These are phyloP conservation scores for Metarhizium sp. DNA, from an alignment of 2,329 filamentous ascomycete genomes.

Conservation along the genomic window DNA sequence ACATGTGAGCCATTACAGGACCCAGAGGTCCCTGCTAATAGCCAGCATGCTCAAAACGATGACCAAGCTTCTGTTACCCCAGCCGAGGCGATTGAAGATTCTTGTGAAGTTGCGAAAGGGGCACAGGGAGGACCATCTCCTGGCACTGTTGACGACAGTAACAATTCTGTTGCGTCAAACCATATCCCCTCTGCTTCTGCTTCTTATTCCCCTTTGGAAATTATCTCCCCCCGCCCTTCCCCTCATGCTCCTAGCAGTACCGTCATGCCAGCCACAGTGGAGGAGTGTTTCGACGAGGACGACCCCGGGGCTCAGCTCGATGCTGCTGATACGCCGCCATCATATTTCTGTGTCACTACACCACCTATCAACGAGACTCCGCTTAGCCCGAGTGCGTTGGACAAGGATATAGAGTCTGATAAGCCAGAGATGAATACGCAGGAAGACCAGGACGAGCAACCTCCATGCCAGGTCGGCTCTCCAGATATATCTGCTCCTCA, in stretches of 20 bases:
- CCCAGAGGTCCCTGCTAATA: neutral
- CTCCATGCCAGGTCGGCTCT: constrained; percentile 3
- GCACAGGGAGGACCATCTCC: neutral
- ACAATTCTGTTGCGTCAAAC: neutral
- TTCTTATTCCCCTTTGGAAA: neutral
- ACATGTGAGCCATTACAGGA: neutral
- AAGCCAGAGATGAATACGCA: neutral
- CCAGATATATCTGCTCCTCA: constrained; percentile 5
- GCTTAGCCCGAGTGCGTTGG: neutral
- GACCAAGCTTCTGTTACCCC: neutral
- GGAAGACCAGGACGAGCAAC: neutral
- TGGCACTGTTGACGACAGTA: neutral
- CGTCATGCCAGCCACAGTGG: constrained; percentile 5
- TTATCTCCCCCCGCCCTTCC: constrained; percentile 1
- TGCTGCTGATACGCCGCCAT: constrained; percentile 1
- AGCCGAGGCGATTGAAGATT: neutral
- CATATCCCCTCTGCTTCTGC: neutral
- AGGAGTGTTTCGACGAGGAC: constrained; percentile 7
- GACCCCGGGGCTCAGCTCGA: neutral
- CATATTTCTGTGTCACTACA: constrained; percentile 3
- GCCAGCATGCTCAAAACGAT: neutral
- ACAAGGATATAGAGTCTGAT: neutral
- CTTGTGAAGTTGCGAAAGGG: neutral
- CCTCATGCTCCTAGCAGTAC: neutral
- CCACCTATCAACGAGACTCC: neutral